Evolutionary conservation across 139 green algal species (phyloP).

Genomic region (Tetraselmis striata): DNA sequence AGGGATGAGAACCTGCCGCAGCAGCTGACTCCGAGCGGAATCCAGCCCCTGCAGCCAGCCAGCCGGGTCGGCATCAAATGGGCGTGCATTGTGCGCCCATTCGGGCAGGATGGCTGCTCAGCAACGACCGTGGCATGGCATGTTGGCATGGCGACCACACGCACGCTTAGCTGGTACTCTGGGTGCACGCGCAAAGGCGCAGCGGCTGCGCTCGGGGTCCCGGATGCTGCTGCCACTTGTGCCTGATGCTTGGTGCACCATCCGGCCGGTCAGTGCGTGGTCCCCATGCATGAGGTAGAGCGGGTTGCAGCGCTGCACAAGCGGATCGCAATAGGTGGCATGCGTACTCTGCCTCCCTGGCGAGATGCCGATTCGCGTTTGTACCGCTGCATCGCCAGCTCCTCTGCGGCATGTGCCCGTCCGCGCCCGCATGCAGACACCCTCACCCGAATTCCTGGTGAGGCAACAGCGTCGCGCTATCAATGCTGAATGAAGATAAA

Average conservation of each 20-base stretch:
- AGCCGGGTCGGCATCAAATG: background rate
- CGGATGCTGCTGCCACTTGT: background rate
- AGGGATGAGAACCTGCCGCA: background rate
- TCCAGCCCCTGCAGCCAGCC: background rate
- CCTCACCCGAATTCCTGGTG: no score
- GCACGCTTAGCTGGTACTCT: background rate
- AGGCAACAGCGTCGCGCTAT: no score
- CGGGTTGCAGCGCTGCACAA: background rate
- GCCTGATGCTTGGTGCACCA: background rate
- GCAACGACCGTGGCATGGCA: no score
- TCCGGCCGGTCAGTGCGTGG: background rate
- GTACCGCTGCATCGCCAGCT: background rate
- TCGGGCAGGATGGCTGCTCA: background rate
- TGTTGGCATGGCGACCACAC: background rate
- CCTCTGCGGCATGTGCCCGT: background rate
- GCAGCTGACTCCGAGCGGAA: background rate
- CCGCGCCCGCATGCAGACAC: background rate
- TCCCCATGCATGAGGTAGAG: background rate
- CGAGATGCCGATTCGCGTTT: no score
- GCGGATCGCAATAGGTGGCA: background rate
- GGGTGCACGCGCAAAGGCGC: background rate
- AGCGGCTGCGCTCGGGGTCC: no score
- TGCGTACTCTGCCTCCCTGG: no score
- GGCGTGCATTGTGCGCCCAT: background rate
- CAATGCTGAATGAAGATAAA: no score